Base-by-base conservation (phyloP, 106 monocot genomes). In the Apostasia ramifera region DNA sequence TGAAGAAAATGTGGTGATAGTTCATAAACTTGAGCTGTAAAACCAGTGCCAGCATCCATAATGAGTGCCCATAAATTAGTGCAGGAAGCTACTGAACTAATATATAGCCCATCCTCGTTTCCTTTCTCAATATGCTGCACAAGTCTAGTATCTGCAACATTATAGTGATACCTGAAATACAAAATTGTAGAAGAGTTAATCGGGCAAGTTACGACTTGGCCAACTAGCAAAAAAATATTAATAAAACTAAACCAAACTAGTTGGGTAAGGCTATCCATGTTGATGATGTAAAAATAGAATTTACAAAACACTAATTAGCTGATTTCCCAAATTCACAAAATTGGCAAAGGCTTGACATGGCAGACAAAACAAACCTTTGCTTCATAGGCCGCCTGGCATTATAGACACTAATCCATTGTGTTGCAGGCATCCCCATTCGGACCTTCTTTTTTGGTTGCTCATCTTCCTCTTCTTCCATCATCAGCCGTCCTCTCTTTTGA, bases 41-140 rank as follows among this genome's bases (percentile, higher is more conserved):
- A 95, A 61, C 86, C 92, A 55, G 95, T 95, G 59, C 95, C 95
- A 53, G 92, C 95, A 85, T 95, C 95, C 95, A 95, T 95, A 63
- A 95, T 95, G 15, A 95, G 67, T 7, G 92, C 92, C 95, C 95
- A 95, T 5, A 95, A 76, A 85, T 95, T 84, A 47, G 84, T 14
- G 76, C 82, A 82, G 44, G 91, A 92, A 64, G 86, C 81, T 62
- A 95, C 84, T 71, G 92, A 83, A 70, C 95, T 95, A 51, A 95
- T 89, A 66, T 80, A 88, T 66, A 95, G 77, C 14, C 92, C 95
- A 79, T 95, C 95, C 71, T 91, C 86, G 76, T 79, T 82, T 63
- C 92, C 95, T 81, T 86, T 95, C 57, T 88, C 86, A 72, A 92
- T 82, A 72, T 95, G 95, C 46, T 95, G 95, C n/a, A 57, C 78